Conservation (phyloP, 495 filamentous ascomycete genomes). For the Pseudoneurospora amorphoporcata region DNA sequence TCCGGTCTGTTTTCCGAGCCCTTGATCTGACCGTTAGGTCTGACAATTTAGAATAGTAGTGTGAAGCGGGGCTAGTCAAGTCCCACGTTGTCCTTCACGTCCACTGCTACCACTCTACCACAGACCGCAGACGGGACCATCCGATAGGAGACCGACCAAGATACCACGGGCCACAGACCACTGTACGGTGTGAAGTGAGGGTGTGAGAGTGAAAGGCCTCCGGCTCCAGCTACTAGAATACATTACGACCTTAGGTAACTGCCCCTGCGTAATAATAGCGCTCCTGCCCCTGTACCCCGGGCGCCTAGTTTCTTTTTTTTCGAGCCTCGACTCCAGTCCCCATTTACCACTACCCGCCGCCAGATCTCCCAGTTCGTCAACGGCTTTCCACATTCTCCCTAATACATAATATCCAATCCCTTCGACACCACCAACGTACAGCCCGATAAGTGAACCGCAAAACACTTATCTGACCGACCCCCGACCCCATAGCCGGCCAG, state of each 20-base stretch:
- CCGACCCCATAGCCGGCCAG: background rate
- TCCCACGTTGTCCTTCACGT: background rate
- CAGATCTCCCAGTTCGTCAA: background rate
- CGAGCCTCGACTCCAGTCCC: background rate
- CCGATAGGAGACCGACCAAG: background rate
- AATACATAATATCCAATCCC: background rate
- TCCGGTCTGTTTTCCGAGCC: slow-evolving; percentile 5
- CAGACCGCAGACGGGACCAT: background rate
- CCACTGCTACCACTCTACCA: background rate
- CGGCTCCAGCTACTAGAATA: background rate
- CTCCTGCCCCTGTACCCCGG: background rate
- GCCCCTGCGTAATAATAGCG: background rate
- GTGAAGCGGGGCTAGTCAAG: background rate
- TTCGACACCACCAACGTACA: background rate
- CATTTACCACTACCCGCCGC: background rate
- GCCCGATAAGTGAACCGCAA: background rate
- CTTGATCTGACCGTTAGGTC: slow-evolving; percentile 12
- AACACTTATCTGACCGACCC: background rate
- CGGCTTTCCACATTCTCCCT: background rate
- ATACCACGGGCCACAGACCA: background rate
- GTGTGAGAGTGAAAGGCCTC: background rate
- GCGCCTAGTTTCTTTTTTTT: background rate
- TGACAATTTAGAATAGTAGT: background rate
- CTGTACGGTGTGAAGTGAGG: background rate
- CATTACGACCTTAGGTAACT: background rate